Conservation (phyloP, 176 grass and related monocot genomes). For the Chloris gayana region DNA sequence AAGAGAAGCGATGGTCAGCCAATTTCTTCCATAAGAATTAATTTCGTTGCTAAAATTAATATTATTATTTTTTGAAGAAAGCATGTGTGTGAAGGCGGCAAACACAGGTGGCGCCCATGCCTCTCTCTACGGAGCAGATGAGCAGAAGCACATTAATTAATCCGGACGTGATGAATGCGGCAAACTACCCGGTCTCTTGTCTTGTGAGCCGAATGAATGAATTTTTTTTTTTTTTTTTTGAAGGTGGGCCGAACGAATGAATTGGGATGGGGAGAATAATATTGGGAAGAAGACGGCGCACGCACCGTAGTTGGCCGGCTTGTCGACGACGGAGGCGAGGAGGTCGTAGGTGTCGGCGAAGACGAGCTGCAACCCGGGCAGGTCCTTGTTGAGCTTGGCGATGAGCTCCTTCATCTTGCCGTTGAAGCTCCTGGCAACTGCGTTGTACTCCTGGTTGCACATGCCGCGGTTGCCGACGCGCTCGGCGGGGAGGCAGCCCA, state of each 20-base stretch:
- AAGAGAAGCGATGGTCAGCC: background rate
- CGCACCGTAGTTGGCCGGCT: slow-evolving; percentile 47
- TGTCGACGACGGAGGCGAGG: slow-evolving; percentile 46
- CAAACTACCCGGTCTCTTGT: background rate
- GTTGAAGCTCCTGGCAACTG: slow-evolving; percentile 60
- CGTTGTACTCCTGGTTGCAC: slow-evolving; percentile 52
- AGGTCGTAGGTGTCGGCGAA: slow-evolving; percentile 48
- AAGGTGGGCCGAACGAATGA: background rate
- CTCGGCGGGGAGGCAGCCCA: slow-evolving; percentile 58
- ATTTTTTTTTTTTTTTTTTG: no score
- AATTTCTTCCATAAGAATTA: no score
- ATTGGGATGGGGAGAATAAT: background rate
- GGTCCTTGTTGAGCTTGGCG: slow-evolving; percentile 38
- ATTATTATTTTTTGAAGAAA: no score
- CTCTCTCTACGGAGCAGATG: background rate
- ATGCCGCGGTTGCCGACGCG: slow-evolving; percentile 35
- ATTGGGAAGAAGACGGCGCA: no score
- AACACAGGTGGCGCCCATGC: slow-evolving; percentile 37
- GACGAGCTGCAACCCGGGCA: slow-evolving; percentile 25
- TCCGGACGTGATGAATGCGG: slow-evolving; percentile 13
- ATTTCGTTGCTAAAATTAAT: no score
- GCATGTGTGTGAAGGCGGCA: background rate
- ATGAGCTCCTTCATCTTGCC: slow-evolving; percentile 34
- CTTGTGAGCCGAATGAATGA: background rate
- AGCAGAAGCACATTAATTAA: background rate